These are phyloP conservation scores for Chalciporus sp. DNA, from an alignment of 1,284 basidiomycete species.

Conservation along the genomic window DNA sequence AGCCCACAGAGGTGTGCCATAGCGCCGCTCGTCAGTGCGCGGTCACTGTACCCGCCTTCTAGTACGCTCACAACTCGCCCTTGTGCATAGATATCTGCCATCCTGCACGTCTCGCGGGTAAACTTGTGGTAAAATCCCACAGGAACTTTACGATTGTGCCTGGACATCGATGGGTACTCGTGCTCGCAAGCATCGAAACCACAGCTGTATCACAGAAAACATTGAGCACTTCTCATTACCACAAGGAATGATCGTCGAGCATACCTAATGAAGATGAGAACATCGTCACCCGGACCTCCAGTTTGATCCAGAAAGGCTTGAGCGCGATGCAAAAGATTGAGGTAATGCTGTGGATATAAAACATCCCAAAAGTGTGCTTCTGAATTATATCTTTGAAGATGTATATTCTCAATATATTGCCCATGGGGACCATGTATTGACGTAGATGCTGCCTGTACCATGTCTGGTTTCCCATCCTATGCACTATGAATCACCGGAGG, in stretches of 20 bases:
- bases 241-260: conserved; percentile 13
- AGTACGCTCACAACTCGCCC: conserved; percentile 87
- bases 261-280: conserved; percentile 86
- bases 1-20: conserved; percentile 81
- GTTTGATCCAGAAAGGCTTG: conserved; percentile 73
- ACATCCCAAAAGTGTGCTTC: conserved; percentile 78
- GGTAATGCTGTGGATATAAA: conserved; percentile 66
- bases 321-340: conserved; percentile 72
- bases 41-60: conserved; percentile 95
- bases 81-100: conserved; percentile 68
- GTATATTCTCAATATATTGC: conserved; percentile 91
- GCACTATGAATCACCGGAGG: background rate
- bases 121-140: conserved; percentile 87
- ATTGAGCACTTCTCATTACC: background rate
- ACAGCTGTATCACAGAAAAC: conserved; percentile 47
- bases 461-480: conserved; percentile 77
- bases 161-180: conserved; percentile 89
- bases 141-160: conserved; percentile 91
- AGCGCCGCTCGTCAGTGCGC: conserved; percentile 79
- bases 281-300: conserved; percentile 65
- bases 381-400: conserved; percentile 76
- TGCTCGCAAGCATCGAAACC: conserved; percentile 96
- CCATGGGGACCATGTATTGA: conserved; percentile 83
- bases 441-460: conserved; percentile 85
- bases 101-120: conserved; percentile 67